phyloP scores from a whole-genome alignment of 352 stramenopile genomes.

The Pythium folliculosum region DNA sequence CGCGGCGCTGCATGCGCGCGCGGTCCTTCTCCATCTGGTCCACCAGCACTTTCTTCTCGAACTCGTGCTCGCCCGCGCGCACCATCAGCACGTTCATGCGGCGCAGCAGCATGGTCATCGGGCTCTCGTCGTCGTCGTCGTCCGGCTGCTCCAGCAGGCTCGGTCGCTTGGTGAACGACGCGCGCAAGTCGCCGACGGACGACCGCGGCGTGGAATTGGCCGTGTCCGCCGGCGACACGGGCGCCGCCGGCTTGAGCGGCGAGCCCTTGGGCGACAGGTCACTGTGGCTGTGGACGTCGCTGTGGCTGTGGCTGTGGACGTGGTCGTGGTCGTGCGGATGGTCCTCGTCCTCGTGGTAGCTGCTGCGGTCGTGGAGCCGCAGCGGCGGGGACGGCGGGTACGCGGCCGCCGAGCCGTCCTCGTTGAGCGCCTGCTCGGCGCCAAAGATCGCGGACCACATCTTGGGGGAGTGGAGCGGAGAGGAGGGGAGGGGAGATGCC shows the following conservation, averaged over 20 bases:
- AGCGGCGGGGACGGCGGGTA: conserved; percentile 13
- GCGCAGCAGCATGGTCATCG: conserved; percentile 79
- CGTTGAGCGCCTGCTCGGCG: conserved; percentile 27
- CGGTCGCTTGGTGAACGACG: conserved; percentile 22
- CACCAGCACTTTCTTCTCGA: conserved; percentile 86
- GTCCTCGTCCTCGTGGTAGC: too few relatives aligned
- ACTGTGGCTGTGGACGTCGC: not conserved
- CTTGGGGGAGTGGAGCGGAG: not conserved
- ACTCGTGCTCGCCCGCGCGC: conserved; percentile 83
- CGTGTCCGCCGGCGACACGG: conserved; percentile 33
- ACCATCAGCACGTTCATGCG: conserved; percentile 84
- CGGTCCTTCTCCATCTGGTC: conserved; percentile 84
- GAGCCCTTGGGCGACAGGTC: not conserved
- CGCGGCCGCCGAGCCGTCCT: conserved; percentile 4
- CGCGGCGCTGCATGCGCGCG: conserved; percentile 42
- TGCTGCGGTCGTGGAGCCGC: not conserved
- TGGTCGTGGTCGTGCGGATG: too few relatives aligned
- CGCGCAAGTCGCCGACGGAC: conserved; percentile 19
- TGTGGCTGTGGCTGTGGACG: not conserved
- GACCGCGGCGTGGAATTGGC: conserved; percentile 21
- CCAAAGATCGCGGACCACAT: conserved; percentile 43
- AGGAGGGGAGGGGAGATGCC: not conserved
- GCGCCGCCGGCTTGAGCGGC: conserved; percentile 4
- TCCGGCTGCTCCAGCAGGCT: conserved; percentile 22
- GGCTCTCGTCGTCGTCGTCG: conserved; percentile 39